A percentile compares a stretch with the other conserved stretches of the same genome.
phyloP scores from a whole-genome alignment of 768 basidiomycete species.

The Boletus subparvulus region DNA sequence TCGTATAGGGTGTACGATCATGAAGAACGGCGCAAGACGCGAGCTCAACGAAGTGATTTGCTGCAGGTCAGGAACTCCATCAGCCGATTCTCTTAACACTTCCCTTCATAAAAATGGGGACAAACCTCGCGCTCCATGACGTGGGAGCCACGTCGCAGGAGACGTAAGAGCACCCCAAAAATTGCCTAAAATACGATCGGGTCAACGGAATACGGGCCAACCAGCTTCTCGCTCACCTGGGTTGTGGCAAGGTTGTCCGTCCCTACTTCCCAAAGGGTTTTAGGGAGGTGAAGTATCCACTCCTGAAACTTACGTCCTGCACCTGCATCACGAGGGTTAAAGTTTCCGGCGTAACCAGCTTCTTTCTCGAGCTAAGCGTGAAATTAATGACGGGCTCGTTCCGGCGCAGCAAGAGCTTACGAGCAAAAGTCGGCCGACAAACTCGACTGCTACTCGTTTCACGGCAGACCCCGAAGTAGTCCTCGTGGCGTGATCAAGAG shows the following conservation, averaged over 20 bases:
- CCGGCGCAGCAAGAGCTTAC: constrained; percentile 40
- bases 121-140: constrained; percentile 46
- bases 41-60: constrained; percentile 49
- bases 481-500: constrained; percentile 65
- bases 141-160: constrained; percentile 54
- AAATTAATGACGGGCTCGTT: constrained; percentile 1
- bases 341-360: constrained; percentile 49
- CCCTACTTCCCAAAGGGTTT: constrained; percentile 83
- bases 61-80: constrained; percentile 34
- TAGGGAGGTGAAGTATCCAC: constrained; percentile 79
- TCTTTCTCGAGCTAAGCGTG: constrained; percentile 57
- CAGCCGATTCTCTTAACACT: constrained; percentile 6
- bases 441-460: constrained; percentile 71
- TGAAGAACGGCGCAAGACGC: constrained; percentile 79
- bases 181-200: constrained; percentile 42
- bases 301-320: constrained; percentile 41
- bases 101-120: constrained; percentile 8
- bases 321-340: constrained; percentile 36
- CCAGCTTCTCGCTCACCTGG: constrained; percentile 47
- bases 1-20: constrained; percentile 68
- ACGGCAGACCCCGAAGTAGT: constrained; percentile 57
- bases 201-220: constrained; percentile 2
- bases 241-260: constrained; percentile 52
- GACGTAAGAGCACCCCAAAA: constrained; percentile 60
- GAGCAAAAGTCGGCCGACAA: constrained; percentile 67